Evolutionary conservation across 371 early-diverging fungal species (phyloP), one percentile per base, ranked within the genome.

Genomic region (Rhizopus arrhizus): DNA sequence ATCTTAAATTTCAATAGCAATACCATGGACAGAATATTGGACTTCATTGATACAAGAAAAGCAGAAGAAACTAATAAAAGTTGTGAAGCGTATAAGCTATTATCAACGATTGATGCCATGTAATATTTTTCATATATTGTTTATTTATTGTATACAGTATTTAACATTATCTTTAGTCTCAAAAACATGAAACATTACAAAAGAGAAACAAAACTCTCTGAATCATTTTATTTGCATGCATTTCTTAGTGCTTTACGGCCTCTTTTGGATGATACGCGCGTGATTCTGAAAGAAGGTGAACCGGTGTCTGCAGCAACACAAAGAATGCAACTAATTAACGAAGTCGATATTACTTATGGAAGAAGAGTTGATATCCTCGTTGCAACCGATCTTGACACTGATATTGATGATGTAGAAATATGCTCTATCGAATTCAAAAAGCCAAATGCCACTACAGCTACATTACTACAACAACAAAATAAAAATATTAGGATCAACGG

Each of bases 401-500:
- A 52, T 36, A 50, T 3, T 52, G 52, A 51, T 51, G 56, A 56
- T 43, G 38, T 62, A 42, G 50, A 62, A 51, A 55, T 62, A 28
- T 62, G 62, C 35, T 62, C 61, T 53, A 62, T 56, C 11, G 62
- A 62, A 62, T 62, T 62, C 56, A 62, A 62, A 56, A 62, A 56
- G 45, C 15, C 55, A 50, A 53, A 53, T 40, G 47, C 47, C 29
- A 31, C 63, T 41, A 28, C 56, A 41, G 31, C 43, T 56, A 38
- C 52, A 13, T 45, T 46, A 38, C 43, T 5, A 35, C 48, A 56
- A 22, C 58, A 64, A 15, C 46, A 64, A 48, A 58, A 48, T 47
- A 64, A 62, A 50, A 62, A 62, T 35, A 2, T 64, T 6, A 46
- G 50, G 31, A 64, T 58, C 33, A 58, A 64, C 42, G n/a, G 12